Evolutionary conservation across 345 rosid species (phyloP).

Genomic region (Moringa oleifera): DNA sequence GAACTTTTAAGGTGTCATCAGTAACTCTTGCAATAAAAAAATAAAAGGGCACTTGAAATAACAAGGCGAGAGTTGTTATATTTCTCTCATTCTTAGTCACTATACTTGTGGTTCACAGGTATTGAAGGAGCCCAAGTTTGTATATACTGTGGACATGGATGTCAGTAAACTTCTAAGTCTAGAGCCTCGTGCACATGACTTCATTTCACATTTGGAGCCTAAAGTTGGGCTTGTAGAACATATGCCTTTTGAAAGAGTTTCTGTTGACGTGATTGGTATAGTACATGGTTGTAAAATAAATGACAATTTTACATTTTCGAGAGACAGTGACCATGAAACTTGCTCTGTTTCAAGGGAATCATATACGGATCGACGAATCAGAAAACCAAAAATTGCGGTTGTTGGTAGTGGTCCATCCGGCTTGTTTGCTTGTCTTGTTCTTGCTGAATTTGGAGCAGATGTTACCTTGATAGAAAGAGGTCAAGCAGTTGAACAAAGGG

Average conservation of each 20-base stretch:
- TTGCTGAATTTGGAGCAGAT: slow-evolving; percentile 93
- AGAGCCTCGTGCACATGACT: slow-evolving; percentile 84
- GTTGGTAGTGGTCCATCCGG: slow-evolving; percentile 97
- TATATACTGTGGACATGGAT: slow-evolving; percentile 85
- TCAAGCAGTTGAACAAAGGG: slow-evolving; percentile 88
- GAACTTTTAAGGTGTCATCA: too few species aligned
- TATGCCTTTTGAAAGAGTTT: slow-evolving; percentile 32
- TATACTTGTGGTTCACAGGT: slow-evolving; percentile 38
- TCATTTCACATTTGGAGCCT: slow-evolving; percentile 66
- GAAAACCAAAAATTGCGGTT: slow-evolving; percentile 63
- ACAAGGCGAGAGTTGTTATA: neutral
- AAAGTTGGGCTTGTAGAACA: slow-evolving; percentile 71
- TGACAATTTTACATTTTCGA: slow-evolving; percentile 11
- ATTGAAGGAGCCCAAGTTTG: slow-evolving; percentile 82
- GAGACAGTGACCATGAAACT: slow-evolving; percentile 17
- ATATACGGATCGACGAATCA: slow-evolving; percentile 20
- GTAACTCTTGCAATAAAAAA: neutral
- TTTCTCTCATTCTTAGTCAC: slow-evolving; percentile 2
- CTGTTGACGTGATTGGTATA: slow-evolving; percentile 53
- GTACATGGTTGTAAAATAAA: slow-evolving; percentile 37
- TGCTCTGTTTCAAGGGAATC: slow-evolving; percentile 19
- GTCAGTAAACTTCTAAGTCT: slow-evolving; percentile 60
- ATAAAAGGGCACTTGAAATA: too few species aligned
- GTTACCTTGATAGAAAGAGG: slow-evolving; percentile 93
- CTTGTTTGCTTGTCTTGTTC: slow-evolving; percentile 87